phyloP scores from a whole-genome alignment of 2,329 filamentous ascomycete genomes.

The Pseudogymnoascus sp. region DNA sequence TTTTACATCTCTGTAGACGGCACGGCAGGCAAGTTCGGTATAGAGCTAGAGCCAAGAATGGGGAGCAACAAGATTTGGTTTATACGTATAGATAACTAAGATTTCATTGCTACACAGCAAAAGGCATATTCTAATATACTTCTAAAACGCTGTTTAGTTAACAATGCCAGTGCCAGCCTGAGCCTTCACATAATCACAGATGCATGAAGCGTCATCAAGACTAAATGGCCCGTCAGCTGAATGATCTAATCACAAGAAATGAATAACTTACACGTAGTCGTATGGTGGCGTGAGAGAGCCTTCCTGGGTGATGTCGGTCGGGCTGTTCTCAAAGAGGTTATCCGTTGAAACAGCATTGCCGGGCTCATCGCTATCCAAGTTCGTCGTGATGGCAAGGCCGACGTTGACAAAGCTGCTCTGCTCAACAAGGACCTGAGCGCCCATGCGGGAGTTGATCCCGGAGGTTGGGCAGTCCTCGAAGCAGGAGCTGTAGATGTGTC shows the following conservation, averaged over 20 bases:
- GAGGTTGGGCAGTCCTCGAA: constrained; percentile 34
- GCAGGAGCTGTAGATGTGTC: constrained; percentile 50
- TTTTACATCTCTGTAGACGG: constrained; percentile 22
- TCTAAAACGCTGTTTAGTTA: neutral
- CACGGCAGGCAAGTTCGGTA: constrained; percentile 15
- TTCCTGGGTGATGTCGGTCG: constrained; percentile 14
- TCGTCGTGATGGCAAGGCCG: neutral
- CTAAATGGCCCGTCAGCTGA: neutral
- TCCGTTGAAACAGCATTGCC: neutral
- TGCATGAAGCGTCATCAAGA: neutral
- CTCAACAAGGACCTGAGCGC: constrained; percentile 49
- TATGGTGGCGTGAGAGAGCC: constrained; percentile 16
- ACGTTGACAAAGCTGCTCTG: constrained; percentile 3
- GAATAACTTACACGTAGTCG: constrained; percentile 12
- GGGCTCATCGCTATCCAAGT: neutral
- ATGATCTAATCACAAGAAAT: neutral
- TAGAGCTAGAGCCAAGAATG: constrained; percentile 19
- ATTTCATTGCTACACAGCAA: neutral
- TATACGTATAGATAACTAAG: neutral
- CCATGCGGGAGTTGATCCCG: constrained; percentile 48
- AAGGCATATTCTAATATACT: neutral
- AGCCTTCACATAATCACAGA: neutral
- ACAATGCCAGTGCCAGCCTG: neutral
- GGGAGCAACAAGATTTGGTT: constrained; percentile 10
- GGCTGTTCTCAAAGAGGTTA: constrained; percentile 12